phyloP scores from a whole-genome alignment of 176 grass and related monocot species.

The Bonia amplexicaulis region DNA sequence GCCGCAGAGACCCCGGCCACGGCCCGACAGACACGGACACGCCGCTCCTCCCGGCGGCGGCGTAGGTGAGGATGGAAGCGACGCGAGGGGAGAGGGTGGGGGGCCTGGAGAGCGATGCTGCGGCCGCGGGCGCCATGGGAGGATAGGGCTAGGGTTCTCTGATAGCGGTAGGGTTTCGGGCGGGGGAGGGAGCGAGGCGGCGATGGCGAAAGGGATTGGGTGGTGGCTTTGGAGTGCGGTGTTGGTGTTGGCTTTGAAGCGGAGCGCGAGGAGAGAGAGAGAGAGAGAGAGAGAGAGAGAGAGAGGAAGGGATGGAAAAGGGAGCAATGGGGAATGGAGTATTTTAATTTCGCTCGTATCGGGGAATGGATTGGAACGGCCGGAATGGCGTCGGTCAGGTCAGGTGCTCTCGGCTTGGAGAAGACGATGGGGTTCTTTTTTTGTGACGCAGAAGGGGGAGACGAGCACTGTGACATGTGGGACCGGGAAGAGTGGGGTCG shows the following conservation, averaged over 20 bases:
- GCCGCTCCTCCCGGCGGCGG: background rate
- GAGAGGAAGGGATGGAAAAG: background rate
- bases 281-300: background rate
- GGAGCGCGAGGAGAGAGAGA: background rate
- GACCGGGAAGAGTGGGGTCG: rapidly evolving
- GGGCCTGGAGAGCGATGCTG: constrained; percentile 16
- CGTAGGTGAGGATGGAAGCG: background rate
- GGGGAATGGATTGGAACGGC: constrained; percentile 26
- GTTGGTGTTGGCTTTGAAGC: background rate
- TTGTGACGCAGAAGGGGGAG: background rate
- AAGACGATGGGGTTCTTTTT: constrained; percentile 13
- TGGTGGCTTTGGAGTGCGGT: constrained; percentile 41
- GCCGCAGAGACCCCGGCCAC: background rate
- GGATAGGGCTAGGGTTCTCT: background rate
- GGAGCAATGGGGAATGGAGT: background rate
- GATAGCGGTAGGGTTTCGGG: constrained; percentile 38
- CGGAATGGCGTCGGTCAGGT: background rate
- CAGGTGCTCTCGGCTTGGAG: background rate
- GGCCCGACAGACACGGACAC: background rate
- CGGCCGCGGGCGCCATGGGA: constrained; percentile 34
- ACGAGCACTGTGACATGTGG: background rate
- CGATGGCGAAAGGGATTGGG: background rate
- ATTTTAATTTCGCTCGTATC: too few relatives aligned
- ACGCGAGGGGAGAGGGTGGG: background rate
- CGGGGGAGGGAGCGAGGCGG: background rate